A percentile compares a stretch with the other conserved stretches of the same genome.
Conservation (phyloP, 148 eudicot genomes). For the Arctostaphylos glauca region DNA sequence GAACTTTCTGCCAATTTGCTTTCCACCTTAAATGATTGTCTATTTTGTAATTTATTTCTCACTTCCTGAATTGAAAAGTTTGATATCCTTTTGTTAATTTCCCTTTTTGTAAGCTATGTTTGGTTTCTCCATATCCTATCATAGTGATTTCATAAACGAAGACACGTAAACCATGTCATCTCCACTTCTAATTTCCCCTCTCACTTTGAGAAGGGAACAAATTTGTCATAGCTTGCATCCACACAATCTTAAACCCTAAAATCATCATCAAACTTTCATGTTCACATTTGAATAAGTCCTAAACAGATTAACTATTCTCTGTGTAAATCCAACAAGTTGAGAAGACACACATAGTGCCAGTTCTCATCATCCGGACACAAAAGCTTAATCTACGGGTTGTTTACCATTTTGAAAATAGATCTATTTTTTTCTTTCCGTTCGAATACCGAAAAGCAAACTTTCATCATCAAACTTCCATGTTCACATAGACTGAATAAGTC, state of each 20-base stretch:
- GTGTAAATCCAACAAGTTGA: neutral
- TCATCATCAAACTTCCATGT: no score
- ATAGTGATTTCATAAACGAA: neutral
- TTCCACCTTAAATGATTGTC: neutral
- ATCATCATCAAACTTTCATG: neutral
- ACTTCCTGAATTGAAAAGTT: neutral
- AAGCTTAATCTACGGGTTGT: neutral
- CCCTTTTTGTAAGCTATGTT: neutral
- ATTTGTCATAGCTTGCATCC: neutral
- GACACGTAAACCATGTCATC: neutral
- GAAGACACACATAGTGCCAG: neutral
- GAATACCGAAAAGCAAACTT: no score
- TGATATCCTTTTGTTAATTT: neutral
- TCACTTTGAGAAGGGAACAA: neutral
- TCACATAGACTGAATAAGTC: neutral
- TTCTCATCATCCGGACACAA: neutral
- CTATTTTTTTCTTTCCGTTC: neutral
- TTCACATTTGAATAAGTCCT: neutral
- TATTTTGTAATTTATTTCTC: neutral
- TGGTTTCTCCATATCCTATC: neutral
- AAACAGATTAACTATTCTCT: neutral
- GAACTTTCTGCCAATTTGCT: neutral
- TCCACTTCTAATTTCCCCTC: neutral
- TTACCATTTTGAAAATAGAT: neutral
- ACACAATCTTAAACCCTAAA: no score